Evolutionary conservation across 1,284 basidiomycete genomes (phyloP), one percentile per base, ranked within the genome.

Genomic region (Chondrostereum purpureum): DNA sequence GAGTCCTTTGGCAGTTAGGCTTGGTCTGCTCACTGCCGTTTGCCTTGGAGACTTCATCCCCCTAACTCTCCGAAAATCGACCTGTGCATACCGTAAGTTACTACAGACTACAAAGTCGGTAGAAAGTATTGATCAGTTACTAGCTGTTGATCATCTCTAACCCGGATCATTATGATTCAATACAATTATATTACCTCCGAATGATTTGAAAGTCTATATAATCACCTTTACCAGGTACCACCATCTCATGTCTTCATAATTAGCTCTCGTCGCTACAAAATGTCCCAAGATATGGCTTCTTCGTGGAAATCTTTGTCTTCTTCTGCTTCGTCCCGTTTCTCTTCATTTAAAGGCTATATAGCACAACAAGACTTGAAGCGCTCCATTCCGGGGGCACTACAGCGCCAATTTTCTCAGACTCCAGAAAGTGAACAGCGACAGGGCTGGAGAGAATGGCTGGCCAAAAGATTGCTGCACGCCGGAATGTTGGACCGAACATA

Each of bases 361-460:
- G 17, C 16, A 13, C 16, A 24, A 13, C 39, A 41, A 41, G 20
- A 41, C 18, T 24, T 41, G 18, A n/a, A 19, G 17, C 27, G 14
- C 14, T 38, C 36, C 10, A 19, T 38, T 14, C 39, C 39, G 5
- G 21, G n/a, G 11, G 39, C 22, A 22, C 13, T 41, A 21, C 17
- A 41, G 13, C 39, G 39, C 10, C 37, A 39, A 20, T 21, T 41
- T 22, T 8, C n/a, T 8, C 27, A 49, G 34, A 40, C 37, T 20
- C 40, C 48, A 16, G 43, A 42, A 36, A 21, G 41, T 18, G 44
- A 55, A 37, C 45, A 47, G 11, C 37, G 54, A 48, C 65, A 66
- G 48, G 57, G 62, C 23, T 73, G 69, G 69, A 60, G 61, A 38
- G 59, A 65, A 23, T 75, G 72, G 71, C 71, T 4, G 67, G 66